Conservation (phyloP, 306 rosid genomes). For the Cotoneaster glaucophyllus region DNA sequence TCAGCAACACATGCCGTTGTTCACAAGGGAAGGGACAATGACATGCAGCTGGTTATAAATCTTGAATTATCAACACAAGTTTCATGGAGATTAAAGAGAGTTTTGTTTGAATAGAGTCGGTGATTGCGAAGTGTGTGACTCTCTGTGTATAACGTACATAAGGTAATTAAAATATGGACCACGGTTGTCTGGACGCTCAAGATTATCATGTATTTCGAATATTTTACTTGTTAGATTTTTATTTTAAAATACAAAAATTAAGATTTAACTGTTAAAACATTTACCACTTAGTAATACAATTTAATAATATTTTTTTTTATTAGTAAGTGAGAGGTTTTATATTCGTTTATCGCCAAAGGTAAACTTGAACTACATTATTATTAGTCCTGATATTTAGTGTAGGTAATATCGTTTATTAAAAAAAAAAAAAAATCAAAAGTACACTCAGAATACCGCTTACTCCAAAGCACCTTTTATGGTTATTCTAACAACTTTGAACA, state of each 20-base stretch:
- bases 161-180: neutral
- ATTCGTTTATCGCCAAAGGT: accelerated
- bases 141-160: neutral
- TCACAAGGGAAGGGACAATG: neutral
- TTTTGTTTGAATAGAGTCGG: neutral
- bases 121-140: neutral
- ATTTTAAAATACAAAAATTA: too few species aligned
- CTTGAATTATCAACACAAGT: neutral
- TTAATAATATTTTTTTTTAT: accelerated
- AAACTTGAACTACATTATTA: too few species aligned
- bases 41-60: neutral
- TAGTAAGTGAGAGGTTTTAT: too few species aligned
- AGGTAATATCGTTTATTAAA: accelerated
- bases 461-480: too few species aligned
- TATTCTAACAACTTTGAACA: too few species aligned
- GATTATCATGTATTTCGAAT: too few species aligned
- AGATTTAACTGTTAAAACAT: too few species aligned
- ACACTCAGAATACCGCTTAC: too few species aligned
- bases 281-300: accelerated
- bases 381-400: accelerated
- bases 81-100: neutral
- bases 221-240: too few species aligned
- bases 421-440: too few species aligned
- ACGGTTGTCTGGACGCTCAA: neutral
- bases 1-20: neutral